Evolutionary conservation across 257 asterid genomes (phyloP), one percentile per base, ranked within the genome.

Genomic region (Cordia subcordata): DNA sequence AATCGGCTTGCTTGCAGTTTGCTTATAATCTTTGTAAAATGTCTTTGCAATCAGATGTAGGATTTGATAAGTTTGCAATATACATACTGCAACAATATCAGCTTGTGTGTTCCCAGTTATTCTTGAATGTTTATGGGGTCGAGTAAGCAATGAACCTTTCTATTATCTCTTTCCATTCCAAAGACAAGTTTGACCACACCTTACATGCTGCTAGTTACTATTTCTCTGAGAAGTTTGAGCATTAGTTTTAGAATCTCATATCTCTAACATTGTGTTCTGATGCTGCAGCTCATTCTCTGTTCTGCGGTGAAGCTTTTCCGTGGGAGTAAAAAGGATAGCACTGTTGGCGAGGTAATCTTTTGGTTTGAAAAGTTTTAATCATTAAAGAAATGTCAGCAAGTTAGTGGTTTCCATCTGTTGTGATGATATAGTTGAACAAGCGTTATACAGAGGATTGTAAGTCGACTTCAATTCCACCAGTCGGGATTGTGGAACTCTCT

Each of bases 251-350:
- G 33, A 35, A 33, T n/a, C 17, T 55, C 17, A 56, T 54, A 8
- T 19, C 32, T 15, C 60, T 71, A 49, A 66, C 52, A 20, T 17
- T 13, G 49, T n/a, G 63, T 47, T 66, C 32, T 63, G n/a, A n/a
- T n/a, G 40, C 13, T 61, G 68, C 85, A 90, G 99, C 77, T 94
- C 61, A 79, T 90, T 71, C 96, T 94, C 38, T 87, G 99, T 85
- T 89, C 97, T 23, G 93, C 93, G 65, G 96, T 90, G 74, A 94
- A 87, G 72, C 88, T 86, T 70, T 94, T 87, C 79, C 84, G 94
- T 9, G 76, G 77, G 42, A 79, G 88, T 62, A 94, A 82, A 82
- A 87, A 94, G 85, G 94, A 85, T 75, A 78, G 90, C 52, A 85
- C 93, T 15, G 68, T 94, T 11, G 94, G 95, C 55, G 96, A 90